These are phyloP conservation scores for Sporobolomyces roseus DNA, from an alignment of 768 basidiomycete species.

Conservation along the genomic window DNA sequence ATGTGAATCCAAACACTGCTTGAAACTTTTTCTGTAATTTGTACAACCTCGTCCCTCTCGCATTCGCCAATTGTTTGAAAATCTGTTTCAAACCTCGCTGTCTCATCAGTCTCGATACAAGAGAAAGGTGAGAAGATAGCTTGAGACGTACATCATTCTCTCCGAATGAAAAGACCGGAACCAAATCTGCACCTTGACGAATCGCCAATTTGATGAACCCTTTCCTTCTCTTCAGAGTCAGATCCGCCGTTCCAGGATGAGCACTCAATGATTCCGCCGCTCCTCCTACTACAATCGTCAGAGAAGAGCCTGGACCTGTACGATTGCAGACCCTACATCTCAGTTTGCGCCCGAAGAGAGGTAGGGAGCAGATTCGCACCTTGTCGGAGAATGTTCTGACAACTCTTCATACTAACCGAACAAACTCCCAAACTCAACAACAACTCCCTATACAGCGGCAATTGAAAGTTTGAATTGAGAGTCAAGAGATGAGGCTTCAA, in stretches of 20 bases:
- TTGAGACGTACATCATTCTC: slow-evolving; percentile 79
- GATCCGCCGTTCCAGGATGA: slow-evolving; percentile 87
- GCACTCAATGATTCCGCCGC: slow-evolving; percentile 92
- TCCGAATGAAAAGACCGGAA: slow-evolving; percentile 96
- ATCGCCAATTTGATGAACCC: slow-evolving; percentile 93
- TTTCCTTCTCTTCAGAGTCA: slow-evolving; percentile 58
- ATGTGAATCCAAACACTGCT: slow-evolving; percentile 84
- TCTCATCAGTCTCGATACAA: too few relatives aligned
- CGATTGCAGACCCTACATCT: too few relatives aligned
- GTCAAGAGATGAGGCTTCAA: slow-evolving; percentile 91
- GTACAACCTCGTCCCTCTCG: slow-evolving; percentile 83
- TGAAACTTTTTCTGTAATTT: slow-evolving; percentile 86
- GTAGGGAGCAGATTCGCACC: slow-evolving; percentile 56
- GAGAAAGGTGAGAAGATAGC: too few relatives aligned
- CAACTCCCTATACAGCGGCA: slow-evolving; percentile 91
- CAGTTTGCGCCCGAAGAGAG: too few relatives aligned
- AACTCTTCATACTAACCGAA: slow-evolving; percentile 84
- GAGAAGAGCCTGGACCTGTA: slow-evolving; percentile 58
- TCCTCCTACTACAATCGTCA: slow-evolving; percentile 94
- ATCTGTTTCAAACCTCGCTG: too few relatives aligned
- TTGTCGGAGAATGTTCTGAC: slow-evolving; percentile 72
- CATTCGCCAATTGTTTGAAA: slow-evolving; percentile 93
- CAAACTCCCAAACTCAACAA: slow-evolving; percentile 69
- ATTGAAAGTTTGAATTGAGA: slow-evolving; percentile 73
- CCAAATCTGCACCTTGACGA: slow-evolving; percentile 86